These are phyloP conservation scores for Podospora tetraspora DNA, from an alignment of 495 filamentous ascomycete genomes.

Conservation along the genomic window DNA sequence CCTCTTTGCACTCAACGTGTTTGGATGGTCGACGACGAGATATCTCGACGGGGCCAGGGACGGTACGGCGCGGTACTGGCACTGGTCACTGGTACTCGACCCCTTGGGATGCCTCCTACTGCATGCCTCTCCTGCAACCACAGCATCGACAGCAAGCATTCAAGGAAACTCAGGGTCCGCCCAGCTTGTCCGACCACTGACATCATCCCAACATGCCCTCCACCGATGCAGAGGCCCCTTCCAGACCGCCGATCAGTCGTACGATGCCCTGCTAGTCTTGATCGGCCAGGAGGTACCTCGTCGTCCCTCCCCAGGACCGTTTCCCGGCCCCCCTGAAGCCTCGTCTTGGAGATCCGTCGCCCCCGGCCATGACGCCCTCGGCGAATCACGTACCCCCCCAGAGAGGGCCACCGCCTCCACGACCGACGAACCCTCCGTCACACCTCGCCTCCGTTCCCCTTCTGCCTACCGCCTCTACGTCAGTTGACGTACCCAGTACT, in stretches of 20 bases:
- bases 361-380: background rate
- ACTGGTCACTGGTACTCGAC: background rate
- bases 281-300: background rate
- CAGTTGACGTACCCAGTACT: constrained; percentile 17
- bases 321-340: background rate
- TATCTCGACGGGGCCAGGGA: background rate
- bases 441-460: constrained; percentile 9
- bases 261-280: background rate
- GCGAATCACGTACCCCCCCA: background rate
- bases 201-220: constrained; percentile 23
- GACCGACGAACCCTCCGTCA: background rate
- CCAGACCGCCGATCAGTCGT: constrained; percentile 9
- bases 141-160: background rate
- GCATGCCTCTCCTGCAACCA: background rate
- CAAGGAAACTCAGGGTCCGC: constrained; percentile 7
- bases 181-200: constrained; percentile 24
- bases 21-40: too few species aligned
- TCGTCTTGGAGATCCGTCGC: background rate
- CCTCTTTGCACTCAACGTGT: too few species aligned
- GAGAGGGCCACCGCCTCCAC: background rate
- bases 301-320: background rate
- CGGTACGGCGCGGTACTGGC: too few species aligned
- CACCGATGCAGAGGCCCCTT: constrained; percentile 5
- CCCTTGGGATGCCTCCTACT: background rate
- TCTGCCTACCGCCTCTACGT: constrained; percentile 13